Conservation (phyloP, 768 basidiomycete species). For the Boletus bicolor region DNA sequence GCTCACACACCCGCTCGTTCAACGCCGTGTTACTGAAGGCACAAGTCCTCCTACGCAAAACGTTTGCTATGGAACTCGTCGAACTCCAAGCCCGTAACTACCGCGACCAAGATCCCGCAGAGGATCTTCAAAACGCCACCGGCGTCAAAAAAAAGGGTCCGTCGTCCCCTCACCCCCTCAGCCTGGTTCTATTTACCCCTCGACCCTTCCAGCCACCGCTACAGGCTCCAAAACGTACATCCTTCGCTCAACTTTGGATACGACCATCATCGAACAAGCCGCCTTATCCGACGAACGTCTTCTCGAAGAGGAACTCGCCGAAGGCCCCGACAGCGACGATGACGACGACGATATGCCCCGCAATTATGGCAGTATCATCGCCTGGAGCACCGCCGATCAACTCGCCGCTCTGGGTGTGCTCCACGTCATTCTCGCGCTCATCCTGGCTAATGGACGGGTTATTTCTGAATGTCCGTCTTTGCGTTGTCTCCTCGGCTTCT, state of each 20-base stretch:
- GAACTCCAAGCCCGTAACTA: slow-evolving; percentile 62
- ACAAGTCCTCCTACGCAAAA: slow-evolving; percentile 58
- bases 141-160: slow-evolving; percentile 68
- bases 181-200: neutral
- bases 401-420: slow-evolving; percentile 69
- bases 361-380: slow-evolving; percentile 65
- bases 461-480: slow-evolving; percentile 62
- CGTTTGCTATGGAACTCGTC: slow-evolving; percentile 82
- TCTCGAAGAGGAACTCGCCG: slow-evolving; percentile 48
- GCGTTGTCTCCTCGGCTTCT: neutral
- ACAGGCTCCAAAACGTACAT: slow-evolving; percentile 78
- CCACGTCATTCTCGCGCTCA: slow-evolving; percentile 76
- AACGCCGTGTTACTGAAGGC: slow-evolving; percentile 60
- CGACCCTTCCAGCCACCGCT: slow-evolving; percentile 36
- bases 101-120: slow-evolving; percentile 37
- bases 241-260: slow-evolving; percentile 69
- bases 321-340: slow-evolving; percentile 44
- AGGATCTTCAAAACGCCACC: slow-evolving; percentile 49
- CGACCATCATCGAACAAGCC: slow-evolving; percentile 59
- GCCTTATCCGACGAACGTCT: slow-evolving; percentile 45
- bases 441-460: slow-evolving; percentile 76
- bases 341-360: slow-evolving; percentile 49
- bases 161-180: neutral
- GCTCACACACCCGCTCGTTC: slow-evolving; percentile 53
- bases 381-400: slow-evolving; percentile 68